A percentile compares a stretch with the other conserved stretches of the same genome.
These are phyloP conservation scores for Misopates orontium DNA, from an alignment of 257 asterid genomes.

Conservation along the genomic window DNA sequence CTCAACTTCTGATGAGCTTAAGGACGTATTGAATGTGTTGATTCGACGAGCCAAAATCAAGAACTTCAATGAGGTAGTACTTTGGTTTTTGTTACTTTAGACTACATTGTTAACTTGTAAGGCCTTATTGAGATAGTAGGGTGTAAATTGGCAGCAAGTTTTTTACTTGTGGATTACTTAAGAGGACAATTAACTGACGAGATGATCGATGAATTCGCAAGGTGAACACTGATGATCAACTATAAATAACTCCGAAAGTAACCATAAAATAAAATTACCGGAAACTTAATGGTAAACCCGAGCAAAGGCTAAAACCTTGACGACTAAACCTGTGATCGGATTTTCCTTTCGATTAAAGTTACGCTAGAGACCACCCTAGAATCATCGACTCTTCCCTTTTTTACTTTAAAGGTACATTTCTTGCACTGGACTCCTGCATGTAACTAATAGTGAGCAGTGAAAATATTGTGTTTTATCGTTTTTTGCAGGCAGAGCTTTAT, in stretches of 20 bases:
- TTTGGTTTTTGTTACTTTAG: constrained; percentile 5
- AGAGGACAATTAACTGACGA: no score
- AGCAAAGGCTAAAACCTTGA: no score
- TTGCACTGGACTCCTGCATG: not conserved
- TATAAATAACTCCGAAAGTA: no score
- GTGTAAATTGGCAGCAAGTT: not conserved
- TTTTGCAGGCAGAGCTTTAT: constrained; percentile 78
- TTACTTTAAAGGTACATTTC: not conserved
- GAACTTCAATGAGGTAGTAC: constrained; percentile 76
- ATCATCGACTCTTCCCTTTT: not conserved
- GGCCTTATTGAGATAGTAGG: not conserved
- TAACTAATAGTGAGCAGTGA: constrained; percentile 16
- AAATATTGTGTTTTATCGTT: not conserved
- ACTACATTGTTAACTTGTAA: not conserved
- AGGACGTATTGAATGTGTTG: constrained; percentile 37
- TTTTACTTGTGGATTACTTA: no score
- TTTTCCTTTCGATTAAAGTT: no score
- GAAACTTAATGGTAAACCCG: no score
- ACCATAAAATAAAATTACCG: no score
- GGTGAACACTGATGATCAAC: no score
- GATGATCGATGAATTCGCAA: no score
- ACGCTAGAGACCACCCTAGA: no score
- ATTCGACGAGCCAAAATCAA: constrained; percentile 63
- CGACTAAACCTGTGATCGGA: no score
- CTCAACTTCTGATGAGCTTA: constrained; percentile 44